Percentiles rank a stretch among this genome's conserved stretches.
phyloP scores from a whole-genome alignment of 345 rosid genomes.

The Citrus maxima region DNA sequence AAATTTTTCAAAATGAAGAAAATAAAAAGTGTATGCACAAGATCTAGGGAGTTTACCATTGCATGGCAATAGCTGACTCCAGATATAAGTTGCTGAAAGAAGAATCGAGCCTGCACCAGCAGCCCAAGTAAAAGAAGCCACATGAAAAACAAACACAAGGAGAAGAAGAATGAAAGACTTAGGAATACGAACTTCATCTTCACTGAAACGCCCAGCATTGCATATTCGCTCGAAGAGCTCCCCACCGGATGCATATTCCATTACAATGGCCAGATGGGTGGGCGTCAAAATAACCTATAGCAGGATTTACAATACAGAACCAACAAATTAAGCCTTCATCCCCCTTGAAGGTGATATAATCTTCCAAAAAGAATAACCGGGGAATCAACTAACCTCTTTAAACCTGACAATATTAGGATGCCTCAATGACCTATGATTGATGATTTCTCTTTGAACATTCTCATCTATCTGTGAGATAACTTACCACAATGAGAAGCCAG shows the following conservation, averaged over 20 bases:
- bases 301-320: background rate
- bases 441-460: conserved; percentile 89
- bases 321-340: background rate
- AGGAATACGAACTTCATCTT: conserved; percentile 67
- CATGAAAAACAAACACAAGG: background rate
- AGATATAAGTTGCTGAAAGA: conserved; percentile 95
- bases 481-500: conserved; percentile 8
- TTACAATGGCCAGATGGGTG: conserved; percentile 88
- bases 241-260: conserved; percentile 98
- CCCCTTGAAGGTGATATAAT: background rate
- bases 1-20: background rate
- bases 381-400: conserved; percentile 60
- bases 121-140: background rate
- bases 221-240: conserved; percentile 88
- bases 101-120: conserved; percentile 79
- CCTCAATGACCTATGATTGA: conserved; percentile 87
- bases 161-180: background rate
- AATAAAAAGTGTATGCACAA: background rate
- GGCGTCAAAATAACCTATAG: conserved; percentile 82
- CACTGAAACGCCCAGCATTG: conserved; percentile 80
- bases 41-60: conserved; percentile 47
- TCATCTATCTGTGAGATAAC: conserved; percentile 72
- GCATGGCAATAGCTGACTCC: conserved; percentile 96
- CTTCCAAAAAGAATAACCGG: background rate
- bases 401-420: conserved; percentile 97